Evolutionary conservation across 2,329 filamentous ascomycete species (phyloP).

Genomic region (Colletotrichum eleusines): DNA sequence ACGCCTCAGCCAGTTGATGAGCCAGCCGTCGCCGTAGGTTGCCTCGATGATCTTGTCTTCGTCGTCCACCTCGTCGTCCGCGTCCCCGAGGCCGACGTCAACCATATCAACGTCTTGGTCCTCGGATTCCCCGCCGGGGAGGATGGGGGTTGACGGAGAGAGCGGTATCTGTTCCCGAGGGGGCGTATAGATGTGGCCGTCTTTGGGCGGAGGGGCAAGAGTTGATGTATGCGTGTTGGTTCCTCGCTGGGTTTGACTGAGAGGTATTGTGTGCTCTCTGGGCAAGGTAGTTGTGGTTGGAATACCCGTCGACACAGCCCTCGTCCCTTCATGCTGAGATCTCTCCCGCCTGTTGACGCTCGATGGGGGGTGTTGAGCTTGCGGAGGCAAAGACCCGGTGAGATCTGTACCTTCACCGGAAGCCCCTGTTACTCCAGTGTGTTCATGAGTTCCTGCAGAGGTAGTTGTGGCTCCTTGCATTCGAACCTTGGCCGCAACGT

Average conservation of each 20-base stretch:
- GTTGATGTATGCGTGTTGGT: too few relatives aligned
- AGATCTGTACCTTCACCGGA: neutral
- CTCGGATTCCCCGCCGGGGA: neutral
- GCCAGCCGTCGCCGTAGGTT: conserved; percentile 31
- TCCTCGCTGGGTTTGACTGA: neutral
- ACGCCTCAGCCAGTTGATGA: conserved; percentile 39
- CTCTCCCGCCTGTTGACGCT: neutral
- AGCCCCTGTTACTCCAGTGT: neutral
- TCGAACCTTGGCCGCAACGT: neutral
- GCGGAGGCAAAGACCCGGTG: neutral
- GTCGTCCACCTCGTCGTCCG: neutral
- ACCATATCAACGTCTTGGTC: conserved; percentile 25
- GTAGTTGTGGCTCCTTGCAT: too few relatives aligned
- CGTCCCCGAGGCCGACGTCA: neutral
- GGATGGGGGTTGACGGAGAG: neutral
- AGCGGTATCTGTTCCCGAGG: neutral
- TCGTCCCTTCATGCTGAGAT: neutral
- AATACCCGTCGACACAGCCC: neutral
- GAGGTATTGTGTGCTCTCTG: neutral
- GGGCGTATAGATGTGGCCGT: conserved; percentile 22
- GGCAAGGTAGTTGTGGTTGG: conserved; percentile 10
- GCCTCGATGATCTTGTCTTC: neutral
- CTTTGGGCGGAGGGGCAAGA: neutral
- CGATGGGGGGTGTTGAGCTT: neutral
- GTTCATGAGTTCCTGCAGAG: neutral